Percentiles rank a stretch among this genome's conserved stretches.
Conservation (phyloP, 2,329 filamentous ascomycete species). For the Aaosphaeria arxii region DNA sequence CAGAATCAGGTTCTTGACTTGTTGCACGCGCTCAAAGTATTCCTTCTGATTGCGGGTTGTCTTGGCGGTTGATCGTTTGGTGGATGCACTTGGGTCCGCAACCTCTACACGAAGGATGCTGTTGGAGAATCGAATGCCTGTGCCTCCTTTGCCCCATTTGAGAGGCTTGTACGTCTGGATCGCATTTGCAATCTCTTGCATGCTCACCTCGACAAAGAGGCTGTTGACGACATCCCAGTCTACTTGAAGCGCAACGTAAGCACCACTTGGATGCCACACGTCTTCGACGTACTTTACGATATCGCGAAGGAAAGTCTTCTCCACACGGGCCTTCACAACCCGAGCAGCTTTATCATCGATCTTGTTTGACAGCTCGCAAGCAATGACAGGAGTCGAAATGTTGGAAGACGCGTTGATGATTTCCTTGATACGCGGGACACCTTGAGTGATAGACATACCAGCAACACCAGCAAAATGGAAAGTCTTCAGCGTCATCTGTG, state of each 20-base stretch:
- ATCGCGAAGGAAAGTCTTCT: slow-evolving; percentile 89
- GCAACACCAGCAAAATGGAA: slow-evolving; percentile 99
- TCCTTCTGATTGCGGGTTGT: slow-evolving; percentile 50
- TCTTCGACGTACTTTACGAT: slow-evolving; percentile 80
- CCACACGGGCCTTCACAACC: slow-evolving; percentile 88
- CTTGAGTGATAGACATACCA: slow-evolving; percentile 98
- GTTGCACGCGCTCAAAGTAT: slow-evolving; percentile 75
- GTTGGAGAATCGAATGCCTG: slow-evolving; percentile 44
- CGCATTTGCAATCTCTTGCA: slow-evolving; percentile 69
- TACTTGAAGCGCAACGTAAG: slow-evolving; percentile 77
- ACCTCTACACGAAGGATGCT: slow-evolving; percentile 71
- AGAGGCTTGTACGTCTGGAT: slow-evolving; percentile 82
- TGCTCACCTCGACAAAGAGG: slow-evolving; percentile 75
- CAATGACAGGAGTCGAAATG: slow-evolving; percentile 93
- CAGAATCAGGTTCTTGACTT: slow-evolving; percentile 78
- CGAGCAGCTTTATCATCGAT: slow-evolving; percentile 75
- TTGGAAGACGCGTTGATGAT: slow-evolving; percentile 97
- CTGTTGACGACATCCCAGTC: slow-evolving; percentile 75
- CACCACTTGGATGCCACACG: slow-evolving; percentile 74
- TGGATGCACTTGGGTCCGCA: slow-evolving; percentile 41
- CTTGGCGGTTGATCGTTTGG: slow-evolving; percentile 23
- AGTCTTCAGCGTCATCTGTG: slow-evolving; percentile 98
- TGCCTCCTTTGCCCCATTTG: slow-evolving; percentile 66
- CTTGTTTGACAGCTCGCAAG: slow-evolving; percentile 77
- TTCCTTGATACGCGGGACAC: slow-evolving; percentile 99